A percentile compares a stretch with the other conserved stretches of the same genome.
These are phyloP conservation scores for Phellinidium pouzarii DNA, from an alignment of 1,284 basidiomycete genomes.

Conservation along the genomic window DNA sequence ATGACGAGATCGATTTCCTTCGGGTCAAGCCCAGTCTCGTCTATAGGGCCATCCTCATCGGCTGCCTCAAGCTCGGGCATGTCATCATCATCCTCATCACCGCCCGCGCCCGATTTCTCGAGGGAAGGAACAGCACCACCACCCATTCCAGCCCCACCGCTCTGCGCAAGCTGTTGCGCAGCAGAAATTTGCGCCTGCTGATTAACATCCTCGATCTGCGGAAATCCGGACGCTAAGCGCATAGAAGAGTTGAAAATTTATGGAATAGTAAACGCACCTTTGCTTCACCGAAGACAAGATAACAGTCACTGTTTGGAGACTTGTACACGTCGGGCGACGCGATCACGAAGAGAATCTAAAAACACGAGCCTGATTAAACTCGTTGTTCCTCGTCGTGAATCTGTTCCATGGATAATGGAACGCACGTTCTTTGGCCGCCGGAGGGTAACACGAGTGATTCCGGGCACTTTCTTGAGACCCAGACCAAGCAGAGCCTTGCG, in stretches of 20 bases:
- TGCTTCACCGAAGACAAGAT: slow-evolving; percentile 98
- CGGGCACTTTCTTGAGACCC: slow-evolving; percentile 86
- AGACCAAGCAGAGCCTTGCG: slow-evolving; percentile 83
- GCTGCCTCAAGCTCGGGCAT: slow-evolving; percentile 76
- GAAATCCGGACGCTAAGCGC: background rate
- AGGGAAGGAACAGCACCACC: slow-evolving; percentile 45
- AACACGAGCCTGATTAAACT: slow-evolving; percentile 3
- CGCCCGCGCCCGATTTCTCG: slow-evolving; percentile 44
- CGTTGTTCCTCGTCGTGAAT: background rate
- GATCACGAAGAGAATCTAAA: slow-evolving; percentile 86
- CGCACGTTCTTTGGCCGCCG: slow-evolving; percentile 90
- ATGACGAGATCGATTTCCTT: slow-evolving; percentile 97
- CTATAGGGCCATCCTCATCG: slow-evolving; percentile 72
- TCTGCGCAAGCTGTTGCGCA: slow-evolving; percentile 74
- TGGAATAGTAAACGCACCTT: slow-evolving; percentile 46
- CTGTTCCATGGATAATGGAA: slow-evolving; percentile 16
- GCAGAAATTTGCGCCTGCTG: slow-evolving; percentile 78
- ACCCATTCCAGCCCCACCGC: slow-evolving; percentile 33
- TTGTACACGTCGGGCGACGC: slow-evolving; percentile 96
- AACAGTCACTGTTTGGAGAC: slow-evolving; percentile 93
- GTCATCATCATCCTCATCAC: slow-evolving; percentile 64
- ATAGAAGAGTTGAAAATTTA: background rate
- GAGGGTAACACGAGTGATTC: slow-evolving; percentile 93
- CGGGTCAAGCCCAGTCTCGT: slow-evolving; percentile 80
- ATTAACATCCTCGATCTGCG: slow-evolving; percentile 88